Conservation (phyloP, 2,329 filamentous ascomycete species). For the Hortaea werneckii region DNA sequence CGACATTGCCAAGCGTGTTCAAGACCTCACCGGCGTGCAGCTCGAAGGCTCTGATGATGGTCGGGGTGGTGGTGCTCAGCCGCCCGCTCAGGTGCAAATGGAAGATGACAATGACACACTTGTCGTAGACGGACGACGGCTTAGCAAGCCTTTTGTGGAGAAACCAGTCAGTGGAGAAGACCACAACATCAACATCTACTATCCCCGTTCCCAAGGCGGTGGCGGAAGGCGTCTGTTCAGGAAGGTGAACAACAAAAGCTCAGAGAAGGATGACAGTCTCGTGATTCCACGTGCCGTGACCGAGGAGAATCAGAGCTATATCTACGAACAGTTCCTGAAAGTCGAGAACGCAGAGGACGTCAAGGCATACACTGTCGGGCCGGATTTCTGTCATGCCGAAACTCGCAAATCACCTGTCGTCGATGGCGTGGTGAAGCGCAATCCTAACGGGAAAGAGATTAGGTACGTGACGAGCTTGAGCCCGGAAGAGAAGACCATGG, state of each 20-base stretch:
- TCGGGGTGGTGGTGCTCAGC: constrained; percentile 46
- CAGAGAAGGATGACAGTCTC: constrained; percentile 76
- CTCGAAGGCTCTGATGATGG: constrained; percentile 62
- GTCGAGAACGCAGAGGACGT: constrained; percentile 97
- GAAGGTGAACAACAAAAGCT: constrained; percentile 98
- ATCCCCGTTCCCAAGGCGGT: constrained; percentile 73
- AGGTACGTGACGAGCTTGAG: constrained; percentile 84
- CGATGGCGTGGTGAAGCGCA: constrained; percentile 87
- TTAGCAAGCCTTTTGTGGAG: constrained; percentile 93
- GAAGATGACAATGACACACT: constrained; percentile 85
- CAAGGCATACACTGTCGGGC: constrained; percentile 94
- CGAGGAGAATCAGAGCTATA: constrained; percentile 72
- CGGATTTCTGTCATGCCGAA: constrained; percentile 88
- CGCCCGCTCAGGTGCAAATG: constrained; percentile 63
- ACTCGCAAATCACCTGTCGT: constrained; percentile 96
- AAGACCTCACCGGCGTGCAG: constrained; percentile 66
- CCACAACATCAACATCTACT: constrained; percentile 98
- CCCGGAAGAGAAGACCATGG: constrained; percentile 72
- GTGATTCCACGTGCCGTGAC: constrained; percentile 69
- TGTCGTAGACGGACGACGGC: constrained; percentile 68
- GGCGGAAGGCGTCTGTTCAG: constrained; percentile 87
- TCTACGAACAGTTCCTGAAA: constrained; percentile 94
- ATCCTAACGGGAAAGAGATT: constrained; percentile 94
- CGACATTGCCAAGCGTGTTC: constrained; percentile 71
- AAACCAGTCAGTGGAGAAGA: constrained; percentile 98